Percentiles rank a stretch among this genome's conserved stretches.
Evolutionary conservation across 2,329 filamentous ascomycete species (phyloP).

Genomic region (Pyricularia sp.): DNA sequence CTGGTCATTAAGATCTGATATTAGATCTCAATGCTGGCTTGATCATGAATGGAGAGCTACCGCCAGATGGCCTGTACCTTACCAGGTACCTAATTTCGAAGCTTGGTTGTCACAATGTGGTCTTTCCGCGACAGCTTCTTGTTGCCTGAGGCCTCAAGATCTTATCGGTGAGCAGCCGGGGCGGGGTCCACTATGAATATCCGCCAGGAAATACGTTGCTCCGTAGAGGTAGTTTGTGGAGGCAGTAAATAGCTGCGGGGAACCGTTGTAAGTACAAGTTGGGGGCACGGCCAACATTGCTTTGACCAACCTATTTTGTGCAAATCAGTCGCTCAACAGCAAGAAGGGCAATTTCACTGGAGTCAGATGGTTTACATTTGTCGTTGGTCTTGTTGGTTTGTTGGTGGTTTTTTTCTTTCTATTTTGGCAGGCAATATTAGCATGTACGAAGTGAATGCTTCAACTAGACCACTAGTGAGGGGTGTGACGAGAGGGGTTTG

Average conservation of each 20-base stretch:
- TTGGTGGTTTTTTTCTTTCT: too few species aligned
- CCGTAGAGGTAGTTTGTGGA: not conserved
- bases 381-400: too few species aligned
- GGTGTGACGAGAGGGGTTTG: too few species aligned
- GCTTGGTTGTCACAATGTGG: conserved; percentile 8
- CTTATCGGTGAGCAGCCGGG: too few species aligned
- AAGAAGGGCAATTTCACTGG: too few species aligned
- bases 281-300: too few species aligned
- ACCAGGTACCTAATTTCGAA: not conserved
- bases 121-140: conserved; percentile 2
- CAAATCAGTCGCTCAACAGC: too few species aligned
- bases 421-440: not conserved
- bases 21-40: not conserved
- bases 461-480: not conserved
- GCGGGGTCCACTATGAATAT: not conserved
- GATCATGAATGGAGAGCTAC: conserved; percentile 10
- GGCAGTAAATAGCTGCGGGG: not conserved
- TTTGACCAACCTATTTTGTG: too few species aligned
- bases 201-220: not conserved
- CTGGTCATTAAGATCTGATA: not conserved
- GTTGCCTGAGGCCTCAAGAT: conserved; percentile 4
- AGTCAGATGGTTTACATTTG: too few species aligned
- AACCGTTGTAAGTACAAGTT: not conserved
- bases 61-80: conserved; percentile 3
- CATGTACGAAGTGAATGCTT: not conserved